Evolutionary conservation across 495 filamentous ascomycete genomes (phyloP).

Genomic region (Neurospora sp.): DNA sequence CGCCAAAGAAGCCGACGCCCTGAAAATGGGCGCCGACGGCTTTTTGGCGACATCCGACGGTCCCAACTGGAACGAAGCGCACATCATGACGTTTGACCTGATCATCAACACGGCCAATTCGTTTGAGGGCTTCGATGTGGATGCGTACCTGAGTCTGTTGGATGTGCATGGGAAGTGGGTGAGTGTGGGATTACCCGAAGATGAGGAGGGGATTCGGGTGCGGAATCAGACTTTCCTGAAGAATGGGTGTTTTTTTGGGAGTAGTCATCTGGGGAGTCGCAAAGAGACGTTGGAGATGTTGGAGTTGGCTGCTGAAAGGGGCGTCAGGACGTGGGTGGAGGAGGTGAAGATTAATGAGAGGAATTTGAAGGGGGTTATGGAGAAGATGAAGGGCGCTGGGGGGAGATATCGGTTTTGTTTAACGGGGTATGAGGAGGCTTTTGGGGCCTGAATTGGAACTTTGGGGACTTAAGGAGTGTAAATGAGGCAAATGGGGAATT

Average conservation of each 20-base stretch:
- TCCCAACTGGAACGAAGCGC: conserved; percentile 52
- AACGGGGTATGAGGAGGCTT: conserved; percentile 34
- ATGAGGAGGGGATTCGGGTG: conserved; percentile 62
- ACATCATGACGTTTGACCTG: conserved; percentile 48
- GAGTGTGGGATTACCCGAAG: conserved; percentile 75
- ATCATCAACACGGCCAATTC: conserved; percentile 49
- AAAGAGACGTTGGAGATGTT: conserved; percentile 78
- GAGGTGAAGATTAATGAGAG: conserved; percentile 60
- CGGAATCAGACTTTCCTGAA: conserved; percentile 65
- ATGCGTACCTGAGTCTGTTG: conserved; percentile 65
- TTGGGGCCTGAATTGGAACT: conserved; percentile 15
- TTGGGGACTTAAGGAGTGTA: not conserved
- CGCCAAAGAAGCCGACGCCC: conserved; percentile 59
- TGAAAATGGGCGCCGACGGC: conserved; percentile 60
- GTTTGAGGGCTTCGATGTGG: conserved; percentile 46
- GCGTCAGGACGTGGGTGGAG: conserved; percentile 71
- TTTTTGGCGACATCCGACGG: conserved; percentile 59
- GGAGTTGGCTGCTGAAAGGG: conserved; percentile 72
- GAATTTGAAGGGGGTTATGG: conserved; percentile 57
- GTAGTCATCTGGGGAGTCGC: conserved; percentile 72
- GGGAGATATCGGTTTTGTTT: conserved; percentile 47
- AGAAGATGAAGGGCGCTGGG: conserved; percentile 60
- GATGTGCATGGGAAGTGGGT: conserved; percentile 80
- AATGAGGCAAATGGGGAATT: not conserved
- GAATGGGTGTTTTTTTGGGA: conserved; percentile 73